Evolutionary conservation across 257 asterid genomes (phyloP).

Genomic region (Solanum dulcamara): DNA sequence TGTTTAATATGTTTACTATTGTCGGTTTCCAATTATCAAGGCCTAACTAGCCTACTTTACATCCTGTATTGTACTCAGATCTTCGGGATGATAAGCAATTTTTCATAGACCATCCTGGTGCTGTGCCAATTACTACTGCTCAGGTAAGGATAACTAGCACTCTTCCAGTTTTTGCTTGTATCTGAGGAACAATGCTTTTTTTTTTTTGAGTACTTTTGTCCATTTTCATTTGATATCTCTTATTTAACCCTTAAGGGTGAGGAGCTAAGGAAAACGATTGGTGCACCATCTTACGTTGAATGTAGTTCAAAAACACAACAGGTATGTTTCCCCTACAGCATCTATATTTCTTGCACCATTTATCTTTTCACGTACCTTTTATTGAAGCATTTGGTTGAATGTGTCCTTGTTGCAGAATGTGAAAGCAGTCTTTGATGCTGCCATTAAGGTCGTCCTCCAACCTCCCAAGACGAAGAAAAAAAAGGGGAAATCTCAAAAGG

Average conservation of each 20-base stretch:
- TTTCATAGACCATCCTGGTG: slow-evolving; percentile 85
- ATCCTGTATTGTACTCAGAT: slow-evolving; percentile 32
- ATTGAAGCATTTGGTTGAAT: neutral
- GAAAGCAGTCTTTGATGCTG: slow-evolving; percentile 20
- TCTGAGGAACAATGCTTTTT: neutral
- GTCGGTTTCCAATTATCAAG: neutral
- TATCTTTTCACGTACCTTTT: neutral
- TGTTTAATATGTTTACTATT: neutral
- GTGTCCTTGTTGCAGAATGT: slow-evolving; percentile 5
- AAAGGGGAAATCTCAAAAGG: slow-evolving; percentile 11
- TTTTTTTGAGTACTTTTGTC: neutral
- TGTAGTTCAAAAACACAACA: slow-evolving; percentile 74
- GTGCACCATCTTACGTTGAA: slow-evolving; percentile 54
- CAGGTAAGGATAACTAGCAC: slow-evolving; percentile 38
- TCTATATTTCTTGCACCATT: neutral
- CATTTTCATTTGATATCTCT: neutral
- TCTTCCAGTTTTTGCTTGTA: neutral
- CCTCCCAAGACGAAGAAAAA: slow-evolving; percentile 21
- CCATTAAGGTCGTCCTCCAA: slow-evolving; percentile 23
- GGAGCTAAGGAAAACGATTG: slow-evolving; percentile 56
- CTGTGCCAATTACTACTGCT: slow-evolving; percentile 79
- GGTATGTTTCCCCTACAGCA: slow-evolving; percentile 18
- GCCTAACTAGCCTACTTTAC: neutral
- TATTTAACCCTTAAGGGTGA: slow-evolving; percentile 39
- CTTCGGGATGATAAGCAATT: slow-evolving; percentile 92